phyloP scores from a whole-genome alignment of 345 rosid genomes.

The Salix purpurea region DNA sequence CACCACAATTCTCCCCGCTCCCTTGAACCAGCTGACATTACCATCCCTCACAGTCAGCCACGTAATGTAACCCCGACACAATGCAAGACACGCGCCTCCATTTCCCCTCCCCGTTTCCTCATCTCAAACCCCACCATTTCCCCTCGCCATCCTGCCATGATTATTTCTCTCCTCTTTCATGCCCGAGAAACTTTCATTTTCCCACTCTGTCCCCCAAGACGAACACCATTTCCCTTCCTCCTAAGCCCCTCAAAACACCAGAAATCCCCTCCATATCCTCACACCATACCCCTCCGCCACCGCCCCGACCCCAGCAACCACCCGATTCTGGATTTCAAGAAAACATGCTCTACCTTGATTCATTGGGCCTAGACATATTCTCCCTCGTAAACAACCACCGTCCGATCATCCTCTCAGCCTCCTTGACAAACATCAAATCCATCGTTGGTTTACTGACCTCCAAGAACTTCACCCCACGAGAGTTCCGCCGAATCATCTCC shows the following conservation, averaged over 20 bases:
- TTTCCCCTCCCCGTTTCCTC: slow-evolving; percentile 26
- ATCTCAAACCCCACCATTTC: slow-evolving; percentile 14
- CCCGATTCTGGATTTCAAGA: slow-evolving; percentile 50
- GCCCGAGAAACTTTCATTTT: slow-evolving; percentile 40
- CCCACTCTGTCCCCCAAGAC: slow-evolving; percentile 46
- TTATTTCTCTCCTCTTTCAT: slow-evolving; percentile 37
- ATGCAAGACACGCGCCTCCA: slow-evolving; percentile 51
- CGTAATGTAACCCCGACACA: slow-evolving; percentile 20
- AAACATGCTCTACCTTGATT: slow-evolving; percentile 71
- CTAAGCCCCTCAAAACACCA: slow-evolving; percentile 33
- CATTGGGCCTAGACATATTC: slow-evolving; percentile 71
- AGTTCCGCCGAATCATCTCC: slow-evolving; percentile 60
- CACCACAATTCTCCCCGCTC: slow-evolving; percentile 2
- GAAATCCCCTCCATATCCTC: slow-evolving; percentile 22
- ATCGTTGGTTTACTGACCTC: slow-evolving; percentile 56
- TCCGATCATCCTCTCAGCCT: slow-evolving; percentile 41
- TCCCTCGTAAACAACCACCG: slow-evolving; percentile 50
- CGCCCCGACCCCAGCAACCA: slow-evolving; percentile 1
- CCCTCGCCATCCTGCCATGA: slow-evolving; percentile 23
- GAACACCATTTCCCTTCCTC: slow-evolving; percentile 40
- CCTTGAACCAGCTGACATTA: not conserved
- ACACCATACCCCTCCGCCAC: slow-evolving; percentile 14
- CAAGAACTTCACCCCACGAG: slow-evolving; percentile 47
- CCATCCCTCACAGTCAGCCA: not conserved
- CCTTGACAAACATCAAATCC: slow-evolving; percentile 54